Conservation (phyloP, 306 rosid genomes). For the Cucumis melo region DNA sequence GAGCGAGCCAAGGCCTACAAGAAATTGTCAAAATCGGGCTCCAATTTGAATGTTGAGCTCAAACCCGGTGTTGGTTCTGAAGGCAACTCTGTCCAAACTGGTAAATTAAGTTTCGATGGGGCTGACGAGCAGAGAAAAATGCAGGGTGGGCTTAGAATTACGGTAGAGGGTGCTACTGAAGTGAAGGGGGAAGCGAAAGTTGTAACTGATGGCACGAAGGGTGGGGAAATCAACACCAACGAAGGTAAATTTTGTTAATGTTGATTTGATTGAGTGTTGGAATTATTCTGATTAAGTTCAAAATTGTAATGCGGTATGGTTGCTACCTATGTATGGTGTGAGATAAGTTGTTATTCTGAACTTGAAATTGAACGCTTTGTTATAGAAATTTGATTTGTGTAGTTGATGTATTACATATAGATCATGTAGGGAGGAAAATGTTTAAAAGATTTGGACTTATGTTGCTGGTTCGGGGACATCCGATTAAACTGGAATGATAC, state of each 20-base stretch:
- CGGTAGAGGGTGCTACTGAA: conserved; percentile 49
- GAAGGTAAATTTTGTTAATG: conserved; percentile 24
- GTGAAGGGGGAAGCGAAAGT: neutral
- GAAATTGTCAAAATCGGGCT: conserved; percentile 15
- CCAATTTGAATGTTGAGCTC: conserved; percentile 15
- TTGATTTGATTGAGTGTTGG: neutral
- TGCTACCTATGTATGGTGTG: neutral
- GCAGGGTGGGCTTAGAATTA: conserved; percentile 32
- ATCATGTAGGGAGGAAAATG: neutral
- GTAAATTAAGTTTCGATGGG: conserved; percentile 3
- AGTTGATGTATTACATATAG: neutral
- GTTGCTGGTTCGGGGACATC: neutral
- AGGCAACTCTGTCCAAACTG: conserved; percentile 6
- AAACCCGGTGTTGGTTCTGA: conserved; percentile 13
- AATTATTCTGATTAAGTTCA: neutral
- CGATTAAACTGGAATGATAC: too few relatives aligned
- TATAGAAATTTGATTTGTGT: neutral
- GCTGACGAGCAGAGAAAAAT: conserved; percentile 22
- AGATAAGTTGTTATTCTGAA: neutral
- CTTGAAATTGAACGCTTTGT: neutral
- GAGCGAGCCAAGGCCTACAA: conserved; percentile 49
- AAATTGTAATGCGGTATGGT: neutral
- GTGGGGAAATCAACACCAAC: neutral
- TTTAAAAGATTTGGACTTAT: neutral
- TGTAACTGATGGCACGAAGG: conserved; percentile 2